These are phyloP conservation scores for Mycena filopes DNA, from an alignment of 768 basidiomycete species.

Conservation along the genomic window DNA sequence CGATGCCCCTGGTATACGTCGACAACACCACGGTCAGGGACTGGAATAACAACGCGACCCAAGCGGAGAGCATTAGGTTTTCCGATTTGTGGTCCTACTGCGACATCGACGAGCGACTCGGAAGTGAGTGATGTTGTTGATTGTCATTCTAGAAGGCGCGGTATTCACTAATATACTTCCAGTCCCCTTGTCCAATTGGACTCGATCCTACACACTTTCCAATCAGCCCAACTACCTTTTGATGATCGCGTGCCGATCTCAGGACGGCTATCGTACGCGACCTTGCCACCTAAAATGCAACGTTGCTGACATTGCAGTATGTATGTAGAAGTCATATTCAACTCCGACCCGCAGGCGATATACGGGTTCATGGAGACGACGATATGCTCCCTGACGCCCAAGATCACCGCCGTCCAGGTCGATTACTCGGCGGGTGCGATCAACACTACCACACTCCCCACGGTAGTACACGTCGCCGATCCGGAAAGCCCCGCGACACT, in stretches of 20 bases:
- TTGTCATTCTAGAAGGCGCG: too few relatives aligned
- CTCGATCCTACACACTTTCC: not conserved
- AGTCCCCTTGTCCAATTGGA: not conserved
- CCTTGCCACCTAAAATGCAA: not conserved
- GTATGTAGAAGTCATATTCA: not conserved
- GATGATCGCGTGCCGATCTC: not conserved
- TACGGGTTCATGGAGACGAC: constrained; percentile 5
- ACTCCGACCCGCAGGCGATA: not conserved
- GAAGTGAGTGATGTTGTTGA: too few relatives aligned
- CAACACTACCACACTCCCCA: not conserved
- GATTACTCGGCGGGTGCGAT: not conserved
- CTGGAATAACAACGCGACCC: not conserved
- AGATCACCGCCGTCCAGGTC: not conserved
- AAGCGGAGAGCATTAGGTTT: not conserved
- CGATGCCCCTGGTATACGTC: not conserved
- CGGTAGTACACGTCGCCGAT: not conserved
- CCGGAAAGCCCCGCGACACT: not conserved
- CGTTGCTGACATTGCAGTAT: not conserved
- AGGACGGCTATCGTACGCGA: constrained; percentile 1
- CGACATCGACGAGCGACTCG: not conserved
- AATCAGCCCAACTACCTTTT: not conserved
- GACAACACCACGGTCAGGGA: not conserved
- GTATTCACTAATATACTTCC: too few relatives aligned
- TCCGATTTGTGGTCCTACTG: not conserved
- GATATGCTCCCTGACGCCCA: not conserved